Evolutionary conservation across 1,284 basidiomycete genomes (phyloP), one percentile per base, ranked within the genome.

Genomic region (Rhodofomes roseus): DNA sequence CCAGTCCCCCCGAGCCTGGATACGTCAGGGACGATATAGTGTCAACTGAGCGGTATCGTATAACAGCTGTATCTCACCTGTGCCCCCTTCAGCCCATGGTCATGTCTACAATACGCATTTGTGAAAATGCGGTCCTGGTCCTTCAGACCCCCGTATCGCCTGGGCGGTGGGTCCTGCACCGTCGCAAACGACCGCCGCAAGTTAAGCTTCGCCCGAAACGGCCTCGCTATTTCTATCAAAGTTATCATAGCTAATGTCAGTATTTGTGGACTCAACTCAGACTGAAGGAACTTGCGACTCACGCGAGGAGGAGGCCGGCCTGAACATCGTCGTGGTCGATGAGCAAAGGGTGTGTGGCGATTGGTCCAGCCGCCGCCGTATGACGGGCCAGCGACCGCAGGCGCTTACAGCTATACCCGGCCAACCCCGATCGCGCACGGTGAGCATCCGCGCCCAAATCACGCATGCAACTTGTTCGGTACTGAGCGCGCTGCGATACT

Each of bases 111-210:
- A 72, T 89, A 95, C 2, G 86, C 85, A 74, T 97, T 97, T 54
- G 92, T 94, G 68, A 95, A 95, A 69, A 95, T 95, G 56, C 93
- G 86, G 76, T 97, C 95, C 74, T 96, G 93, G 77, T 97, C 95
- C 73, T 90, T 93, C 65, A 98, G 78, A 1, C 95, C 95, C 27
- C 95, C 95, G 70, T 95, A 95, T 62, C 84, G 85, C 64, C 92
- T 81, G 27, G 95, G 90, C 34, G 93, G 93, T 16, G 90, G 82
- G 71, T 92, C 86, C 44, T 89, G 85, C 43, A 90, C 87, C 11
- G 93, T 95, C 43, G 93, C 93, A 64, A 95, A 81, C 14, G 75
- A 69, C 58, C 83, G 79, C 27, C 68, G 69, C 29, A 71, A 36
- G 50, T 52, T 52, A 16, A 36, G 56, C 62, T 76, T 72, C 34